These are phyloP conservation scores for Trichoderma sp. DNA, from an alignment of 2,329 filamentous ascomycete genomes.

Conservation along the genomic window DNA sequence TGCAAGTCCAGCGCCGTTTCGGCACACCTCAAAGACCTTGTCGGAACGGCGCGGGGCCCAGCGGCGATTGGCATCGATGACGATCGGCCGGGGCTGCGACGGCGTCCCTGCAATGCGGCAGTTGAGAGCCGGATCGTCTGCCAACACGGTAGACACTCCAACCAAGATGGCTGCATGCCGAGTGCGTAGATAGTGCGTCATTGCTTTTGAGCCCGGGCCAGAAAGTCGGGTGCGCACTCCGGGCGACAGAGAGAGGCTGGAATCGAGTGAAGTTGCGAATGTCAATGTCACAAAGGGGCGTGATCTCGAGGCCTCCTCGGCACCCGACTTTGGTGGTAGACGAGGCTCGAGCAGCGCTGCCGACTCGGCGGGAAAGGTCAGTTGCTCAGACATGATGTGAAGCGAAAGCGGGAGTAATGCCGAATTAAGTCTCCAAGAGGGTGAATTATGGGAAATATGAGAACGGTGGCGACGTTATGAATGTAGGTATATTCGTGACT, in stretches of 20 bases:
- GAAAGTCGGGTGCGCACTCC: constrained; percentile 83
- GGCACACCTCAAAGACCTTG: constrained; percentile 67
- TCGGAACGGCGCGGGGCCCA: constrained; percentile 65
- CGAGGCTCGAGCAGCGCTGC: constrained; percentile 39
- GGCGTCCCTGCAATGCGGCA: constrained; percentile 67
- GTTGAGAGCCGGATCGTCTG: constrained; percentile 84
- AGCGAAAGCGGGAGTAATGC: neutral
- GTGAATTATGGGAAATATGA: too few relatives aligned
- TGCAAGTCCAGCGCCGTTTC: constrained; percentile 66
- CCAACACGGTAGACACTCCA: constrained; percentile 79
- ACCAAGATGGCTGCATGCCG: constrained; percentile 83
- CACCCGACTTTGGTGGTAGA: constrained; percentile 32
- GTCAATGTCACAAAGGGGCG: constrained; percentile 73
- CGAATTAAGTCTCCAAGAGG: neutral
- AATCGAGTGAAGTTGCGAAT: constrained; percentile 88
- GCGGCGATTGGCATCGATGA: constrained; percentile 77
- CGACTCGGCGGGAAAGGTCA: constrained; percentile 38
- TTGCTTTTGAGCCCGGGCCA: constrained; percentile 78
- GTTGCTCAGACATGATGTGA: constrained; percentile 38
- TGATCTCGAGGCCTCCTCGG: neutral
- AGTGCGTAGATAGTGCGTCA: constrained; percentile 89
- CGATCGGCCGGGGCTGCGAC: constrained; percentile 75
- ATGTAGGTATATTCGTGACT: neutral
- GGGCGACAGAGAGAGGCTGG: constrained; percentile 72
- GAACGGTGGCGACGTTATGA: neutral